Evolutionary conservation across 148 eudicot genomes (phyloP).

Genomic region (Camellia sinensis): DNA sequence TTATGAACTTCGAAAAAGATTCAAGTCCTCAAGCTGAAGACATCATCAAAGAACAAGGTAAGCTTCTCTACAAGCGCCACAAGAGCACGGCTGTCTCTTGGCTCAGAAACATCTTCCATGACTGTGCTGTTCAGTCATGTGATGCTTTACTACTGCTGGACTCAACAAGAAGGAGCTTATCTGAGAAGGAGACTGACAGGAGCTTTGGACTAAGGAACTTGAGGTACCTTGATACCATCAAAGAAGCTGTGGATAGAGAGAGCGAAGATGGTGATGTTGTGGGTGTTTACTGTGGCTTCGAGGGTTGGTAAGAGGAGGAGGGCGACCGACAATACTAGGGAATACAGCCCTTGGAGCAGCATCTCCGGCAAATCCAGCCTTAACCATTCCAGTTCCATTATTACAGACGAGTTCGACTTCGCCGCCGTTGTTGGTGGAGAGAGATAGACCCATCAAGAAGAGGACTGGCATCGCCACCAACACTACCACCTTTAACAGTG

Average conservation of each 20-base stretch:
- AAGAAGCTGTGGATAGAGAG: constrained; percentile 96
- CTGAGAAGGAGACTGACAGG: constrained; percentile 96
- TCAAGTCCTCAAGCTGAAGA: constrained; percentile 98
- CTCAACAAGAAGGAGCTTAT: constrained; percentile 88
- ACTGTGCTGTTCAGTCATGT: constrained; percentile 93
- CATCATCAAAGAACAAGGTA: constrained; percentile 83
- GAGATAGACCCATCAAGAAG: too few relatives aligned
- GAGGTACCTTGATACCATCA: constrained; percentile 86
- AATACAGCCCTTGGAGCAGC: too few relatives aligned
- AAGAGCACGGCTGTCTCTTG: constrained; percentile 99
- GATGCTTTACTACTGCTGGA: constrained; percentile 94
- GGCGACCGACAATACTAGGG: too few relatives aligned
- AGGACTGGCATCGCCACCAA: too few relatives aligned
- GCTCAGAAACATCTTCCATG: constrained; percentile 99
- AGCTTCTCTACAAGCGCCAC: constrained; percentile 94
- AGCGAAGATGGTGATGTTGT: too few relatives aligned
- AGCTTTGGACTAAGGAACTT: constrained; percentile 96
- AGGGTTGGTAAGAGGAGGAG: too few relatives aligned
- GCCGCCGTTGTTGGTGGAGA: too few relatives aligned
- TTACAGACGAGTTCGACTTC: too few relatives aligned
- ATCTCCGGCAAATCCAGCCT: too few relatives aligned
- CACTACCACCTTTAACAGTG: too few relatives aligned
- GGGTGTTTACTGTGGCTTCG: too few relatives aligned
- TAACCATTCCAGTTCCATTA: too few relatives aligned
- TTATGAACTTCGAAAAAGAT: constrained; percentile 83